Evolutionary conservation across 495 filamentous ascomycete genomes (phyloP), one percentile per base, ranked within the genome.

Genomic region (Penicillium bovifimosum): DNA sequence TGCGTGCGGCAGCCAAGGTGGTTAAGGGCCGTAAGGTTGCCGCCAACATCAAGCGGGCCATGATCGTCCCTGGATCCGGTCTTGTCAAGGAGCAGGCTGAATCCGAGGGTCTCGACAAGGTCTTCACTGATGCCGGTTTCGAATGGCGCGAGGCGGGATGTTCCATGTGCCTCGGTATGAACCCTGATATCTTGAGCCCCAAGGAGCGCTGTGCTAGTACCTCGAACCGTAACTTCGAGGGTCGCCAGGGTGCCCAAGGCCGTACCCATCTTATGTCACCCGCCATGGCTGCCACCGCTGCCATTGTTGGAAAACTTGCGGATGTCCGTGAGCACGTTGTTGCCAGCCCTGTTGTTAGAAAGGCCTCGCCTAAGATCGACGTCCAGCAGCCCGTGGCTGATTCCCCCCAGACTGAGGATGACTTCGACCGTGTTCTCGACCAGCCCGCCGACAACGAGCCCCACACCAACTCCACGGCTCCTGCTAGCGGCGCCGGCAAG

Each of bases 121-220:
- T 96, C 58, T 98, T 98, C 68, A 66, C 73, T 16, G 89, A 95
- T 38, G 90, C 93, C 45, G 93, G 93, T 7, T 97, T 96, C 50
- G 93, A 98, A 66, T 97, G 92, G 92, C 81, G 93, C 52, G 93
- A 98, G 78, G 93, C 93, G 52, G 93, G 93, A 39, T 98, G 93
- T 77, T 91, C 86, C 47, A 98, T 98, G 93, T 98, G 93, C 61
- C 80, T 98, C 27, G 93, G 93, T 68, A 98, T 98, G 93, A 98
- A 98, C 76, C 91, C 93, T 0, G 93, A 98, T 70, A 96, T 98
- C 59, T 81, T 97, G n/a, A 83, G 88, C 2, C 93, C 93, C 39
- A 81, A 85, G 64, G 93, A 98, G 74, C 83, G 93, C 50, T 98
- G 93, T 62, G 93, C 93, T 34, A 89, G 84, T 66, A 98, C 93